These are phyloP conservation scores for Leptographium wingfieldii DNA, from an alignment of 2,329 filamentous ascomycete species.

Conservation along the genomic window DNA sequence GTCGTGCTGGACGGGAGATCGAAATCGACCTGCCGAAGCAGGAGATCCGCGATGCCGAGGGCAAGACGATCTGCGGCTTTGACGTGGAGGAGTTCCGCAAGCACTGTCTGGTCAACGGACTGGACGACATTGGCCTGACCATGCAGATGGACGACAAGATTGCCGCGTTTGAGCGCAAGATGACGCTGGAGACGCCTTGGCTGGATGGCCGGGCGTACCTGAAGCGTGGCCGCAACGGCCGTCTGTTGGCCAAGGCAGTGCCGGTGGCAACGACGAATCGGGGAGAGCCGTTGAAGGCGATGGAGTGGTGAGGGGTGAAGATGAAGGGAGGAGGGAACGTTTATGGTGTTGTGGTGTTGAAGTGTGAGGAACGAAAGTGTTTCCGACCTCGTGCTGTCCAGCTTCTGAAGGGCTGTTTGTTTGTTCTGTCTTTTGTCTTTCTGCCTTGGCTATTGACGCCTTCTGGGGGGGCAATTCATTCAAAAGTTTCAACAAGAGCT, in stretches of 20 bases:
- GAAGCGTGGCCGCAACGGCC: slow-evolving; percentile 40
- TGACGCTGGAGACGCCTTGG: slow-evolving; percentile 75
- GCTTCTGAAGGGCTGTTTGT: background rate
- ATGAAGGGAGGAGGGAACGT: background rate
- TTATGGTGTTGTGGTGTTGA: background rate
- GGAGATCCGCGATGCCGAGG: slow-evolving; percentile 61
- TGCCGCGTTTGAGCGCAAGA: slow-evolving; percentile 63
- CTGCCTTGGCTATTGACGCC: background rate
- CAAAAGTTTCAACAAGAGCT: too few species aligned
- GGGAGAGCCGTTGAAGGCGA: slow-evolving; percentile 66
- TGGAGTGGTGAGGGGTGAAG: slow-evolving; percentile 63
- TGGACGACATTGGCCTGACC: slow-evolving; percentile 91
- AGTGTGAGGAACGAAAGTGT: background rate
- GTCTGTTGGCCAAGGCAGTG: slow-evolving; percentile 43
- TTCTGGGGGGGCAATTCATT: background rate
- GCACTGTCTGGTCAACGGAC: slow-evolving; percentile 83
- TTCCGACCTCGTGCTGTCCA: background rate
- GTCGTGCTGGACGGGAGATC: slow-evolving; percentile 66
- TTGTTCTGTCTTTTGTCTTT: background rate
- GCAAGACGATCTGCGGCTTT: slow-evolving; percentile 64
- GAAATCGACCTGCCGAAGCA: slow-evolving; percentile 85
- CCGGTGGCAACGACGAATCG: slow-evolving; percentile 81
- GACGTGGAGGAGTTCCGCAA: slow-evolving; percentile 89
- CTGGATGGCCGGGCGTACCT: slow-evolving; percentile 79
- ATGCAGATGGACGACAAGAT: slow-evolving; percentile 91